Percentiles rank a stretch among this genome's conserved stretches.
Evolutionary conservation across 1,284 basidiomycete genomes (phyloP).

Genomic region (Ceraceosorus guamensis): DNA sequence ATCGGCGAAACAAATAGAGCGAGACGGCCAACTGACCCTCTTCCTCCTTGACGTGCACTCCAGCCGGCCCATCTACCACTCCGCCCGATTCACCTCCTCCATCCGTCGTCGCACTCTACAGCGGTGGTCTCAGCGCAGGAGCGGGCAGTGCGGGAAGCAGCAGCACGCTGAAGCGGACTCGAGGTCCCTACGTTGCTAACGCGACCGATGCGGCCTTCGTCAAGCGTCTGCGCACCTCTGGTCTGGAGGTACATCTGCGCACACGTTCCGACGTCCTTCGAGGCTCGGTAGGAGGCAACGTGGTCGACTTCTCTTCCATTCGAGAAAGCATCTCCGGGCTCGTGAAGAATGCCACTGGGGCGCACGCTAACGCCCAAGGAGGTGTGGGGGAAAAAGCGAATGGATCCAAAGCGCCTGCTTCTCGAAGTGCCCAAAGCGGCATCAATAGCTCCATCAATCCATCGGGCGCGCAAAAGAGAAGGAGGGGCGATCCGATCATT

Average conservation of each 20-base stretch:
- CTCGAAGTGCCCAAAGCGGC: too few relatives aligned
- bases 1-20: neutral
- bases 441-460: too few relatives aligned
- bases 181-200: slow-evolving; percentile 39
- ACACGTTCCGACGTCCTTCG: slow-evolving; percentile 4
- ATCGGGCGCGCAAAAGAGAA: slow-evolving; percentile 20
- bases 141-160: slow-evolving; percentile 1
- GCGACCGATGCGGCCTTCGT: slow-evolving; percentile 41
- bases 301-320: slow-evolving; percentile 9
- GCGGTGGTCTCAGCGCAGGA: neutral
- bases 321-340: too few relatives aligned
- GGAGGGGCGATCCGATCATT: slow-evolving; percentile 68
- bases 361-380: too few relatives aligned
- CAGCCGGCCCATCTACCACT: slow-evolving; percentile 2
- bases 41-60: neutral
- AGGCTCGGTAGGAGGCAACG: slow-evolving; percentile 9
- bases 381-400: too few relatives aligned
- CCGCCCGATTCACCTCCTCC: slow-evolving; percentile 10
- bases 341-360: too few relatives aligned
- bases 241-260: slow-evolving; percentile 34
- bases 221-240: slow-evolving; percentile 24
- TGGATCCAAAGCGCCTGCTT: slow-evolving; percentile 13
- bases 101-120: slow-evolving; percentile 1
- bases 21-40: slow-evolving; percentile 3
- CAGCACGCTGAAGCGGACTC: slow-evolving; percentile 13